Evolutionary conservation across 164 flowering plant genomes (phyloP), one percentile per base, ranked within the genome.

Genomic region (grape (Vitis vinifera)): DNA sequence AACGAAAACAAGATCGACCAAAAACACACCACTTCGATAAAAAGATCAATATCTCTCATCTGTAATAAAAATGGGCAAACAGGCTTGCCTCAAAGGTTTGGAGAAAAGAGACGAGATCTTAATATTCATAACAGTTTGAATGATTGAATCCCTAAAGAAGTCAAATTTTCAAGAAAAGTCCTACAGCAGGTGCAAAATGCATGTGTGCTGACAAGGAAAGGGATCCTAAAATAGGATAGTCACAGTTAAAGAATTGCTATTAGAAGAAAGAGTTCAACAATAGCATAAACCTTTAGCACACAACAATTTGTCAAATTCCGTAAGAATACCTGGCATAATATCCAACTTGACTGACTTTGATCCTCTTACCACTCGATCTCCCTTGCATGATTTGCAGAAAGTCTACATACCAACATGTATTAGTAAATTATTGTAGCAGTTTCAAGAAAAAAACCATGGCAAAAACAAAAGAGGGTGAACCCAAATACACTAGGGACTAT

Each of bases 331-430:
- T 72, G 99, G 81, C 76, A 77, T 61, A 23, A 95, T 81, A 79
- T 91, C 84, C 73, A 95, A 37, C 68, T 83, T 91, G 51, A 90
- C 89, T 9, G 97, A 59, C 73, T 95, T 95, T 31, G 83, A 70
- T 75, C 95, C 95, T 76, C 67, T 79, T 65, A 86, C 82, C 17
- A 95, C 91, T 48, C 86, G 81, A 3, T 71, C 79, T 48, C 99
- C 99, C 55, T 76, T 80, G 81, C 99, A 95, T 48, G 97, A 23
- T 23, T 23, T 23, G 74, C 69, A 70, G 31, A 63, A 47, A 23
- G 2, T 50, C 61, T 14, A 62, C 10, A 30, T 15, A 55, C 30
- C 9, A 23, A 76, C 10, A 56, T 10, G 62, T 37, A 13, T 51
- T 49, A 62, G 55, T 55, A 59, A 53, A 31, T 13, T 23, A 44